Percentiles rank a stretch among this genome's conserved stretches.
These are phyloP conservation scores for Phytomonas francai DNA, from an alignment of 208 protist genomes.

Conservation along the genomic window DNA sequence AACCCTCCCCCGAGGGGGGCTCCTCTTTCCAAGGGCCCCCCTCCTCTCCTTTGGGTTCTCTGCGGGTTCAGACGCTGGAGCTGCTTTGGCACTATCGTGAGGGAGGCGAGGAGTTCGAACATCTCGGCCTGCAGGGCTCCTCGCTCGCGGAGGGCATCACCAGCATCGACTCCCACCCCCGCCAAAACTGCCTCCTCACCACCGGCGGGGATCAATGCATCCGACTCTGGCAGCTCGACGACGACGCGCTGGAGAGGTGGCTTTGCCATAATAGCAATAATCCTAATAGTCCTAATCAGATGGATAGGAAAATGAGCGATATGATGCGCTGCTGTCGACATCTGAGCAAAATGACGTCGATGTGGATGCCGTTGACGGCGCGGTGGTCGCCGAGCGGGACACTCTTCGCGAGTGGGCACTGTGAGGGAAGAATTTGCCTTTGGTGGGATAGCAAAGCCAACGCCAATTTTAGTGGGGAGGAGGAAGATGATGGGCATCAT, in stretches of 20 bases:
- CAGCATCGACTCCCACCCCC: conserved; percentile 59
- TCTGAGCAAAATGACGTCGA: conserved; percentile 42
- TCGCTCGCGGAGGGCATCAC: conserved; percentile 71
- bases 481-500: no score
- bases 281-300: conserved; percentile 2
- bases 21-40: not conserved
- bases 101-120: conserved; percentile 65
- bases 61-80: conserved; percentile 76
- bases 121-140: conserved; percentile 45
- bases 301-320: conserved; percentile 31
- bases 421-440: conserved; percentile 75
- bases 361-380: conserved; percentile 77
- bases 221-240: conserved; percentile 54
- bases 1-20: no score
- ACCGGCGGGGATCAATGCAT: conserved; percentile 76
- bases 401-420: conserved; percentile 77
- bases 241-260: conserved; percentile 41
- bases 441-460: no score
- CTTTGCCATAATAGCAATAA: conserved; percentile 14
- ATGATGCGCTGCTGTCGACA: conserved; percentile 69
- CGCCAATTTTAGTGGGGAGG: no score
- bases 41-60: conserved; percentile 8
- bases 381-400: conserved; percentile 77
- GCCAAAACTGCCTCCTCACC: conserved; percentile 54
- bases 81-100: conserved; percentile 82